Percentiles rank a stretch among this genome's conserved stretches.
phyloP scores from a whole-genome alignment of 768 basidiomycete species.

The Phaffia australis region DNA sequence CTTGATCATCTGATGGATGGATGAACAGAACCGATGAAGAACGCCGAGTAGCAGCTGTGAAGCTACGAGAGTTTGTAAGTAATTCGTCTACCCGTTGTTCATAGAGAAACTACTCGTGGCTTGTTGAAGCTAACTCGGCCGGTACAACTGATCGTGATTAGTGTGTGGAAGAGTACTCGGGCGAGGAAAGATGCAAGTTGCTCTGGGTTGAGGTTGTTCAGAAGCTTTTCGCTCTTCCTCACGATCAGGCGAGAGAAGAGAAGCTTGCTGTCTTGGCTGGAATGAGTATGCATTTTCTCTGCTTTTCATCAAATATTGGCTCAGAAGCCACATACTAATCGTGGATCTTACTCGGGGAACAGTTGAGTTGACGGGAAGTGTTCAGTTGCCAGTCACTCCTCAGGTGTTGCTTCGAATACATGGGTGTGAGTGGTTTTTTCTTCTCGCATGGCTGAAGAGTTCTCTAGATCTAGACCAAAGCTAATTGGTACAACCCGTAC shows the following conservation, averaged over 20 bases:
- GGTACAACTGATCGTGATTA: neutral
- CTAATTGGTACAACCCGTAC: neutral
- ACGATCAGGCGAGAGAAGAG: constrained; percentile 65
- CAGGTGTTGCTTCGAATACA: constrained; percentile 27
- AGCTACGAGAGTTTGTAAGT: constrained; percentile 30
- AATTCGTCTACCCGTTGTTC: neutral
- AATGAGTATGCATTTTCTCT: constrained; percentile 52
- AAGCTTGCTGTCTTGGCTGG: constrained; percentile 78
- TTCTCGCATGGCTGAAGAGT: neutral
- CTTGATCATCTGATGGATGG: neutral
- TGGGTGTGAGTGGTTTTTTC: constrained; percentile 24
- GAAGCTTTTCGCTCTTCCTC: constrained; percentile 67
- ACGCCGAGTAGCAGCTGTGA: constrained; percentile 29
- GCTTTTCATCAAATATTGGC: constrained; percentile 1
- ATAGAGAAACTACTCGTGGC: neutral
- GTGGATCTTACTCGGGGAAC: constrained; percentile 44
- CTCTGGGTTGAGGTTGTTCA: constrained; percentile 58
- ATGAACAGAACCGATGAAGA: constrained; percentile 28
- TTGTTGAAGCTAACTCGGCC: neutral
- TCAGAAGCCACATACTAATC: constrained; percentile 57
- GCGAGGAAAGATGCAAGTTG: constrained; percentile 21
- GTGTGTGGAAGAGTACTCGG: constrained; percentile 26
- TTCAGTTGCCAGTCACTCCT: constrained; percentile 12
- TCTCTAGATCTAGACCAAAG: neutral
- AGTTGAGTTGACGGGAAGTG: constrained; percentile 18